phyloP scores from a whole-genome alignment of 768 basidiomycete species.

The Pleurotus citrinopileatus region DNA sequence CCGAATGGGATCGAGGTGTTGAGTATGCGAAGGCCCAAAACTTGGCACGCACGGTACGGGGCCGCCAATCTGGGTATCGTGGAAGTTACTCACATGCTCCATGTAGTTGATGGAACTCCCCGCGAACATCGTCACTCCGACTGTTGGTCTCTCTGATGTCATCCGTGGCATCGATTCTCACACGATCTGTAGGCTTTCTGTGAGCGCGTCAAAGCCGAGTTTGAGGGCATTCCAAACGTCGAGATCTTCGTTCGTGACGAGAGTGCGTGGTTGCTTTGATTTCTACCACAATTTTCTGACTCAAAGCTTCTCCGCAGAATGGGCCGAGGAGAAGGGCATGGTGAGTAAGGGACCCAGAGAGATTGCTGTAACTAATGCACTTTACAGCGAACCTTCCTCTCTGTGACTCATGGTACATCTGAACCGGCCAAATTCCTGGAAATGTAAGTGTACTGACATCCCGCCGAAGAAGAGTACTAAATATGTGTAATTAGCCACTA shows the following conservation, averaged over 20 bases:
- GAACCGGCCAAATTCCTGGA: constrained; percentile 89
- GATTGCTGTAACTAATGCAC: no score
- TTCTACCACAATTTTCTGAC: constrained; percentile 1
- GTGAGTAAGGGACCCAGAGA: constrained; percentile 38
- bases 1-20: constrained; percentile 72
- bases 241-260: constrained; percentile 71
- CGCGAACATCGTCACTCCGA: constrained; percentile 84
- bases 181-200: constrained; percentile 50
- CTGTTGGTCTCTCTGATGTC: constrained; percentile 36
- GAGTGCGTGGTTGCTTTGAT: constrained; percentile 45
- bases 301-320: constrained; percentile 39
- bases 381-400: constrained; percentile 87
- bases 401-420: constrained; percentile 76
- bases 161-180: neutral
- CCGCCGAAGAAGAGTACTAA: neutral
- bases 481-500: constrained; percentile 56
- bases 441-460: constrained; percentile 44
- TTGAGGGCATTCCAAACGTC: constrained; percentile 63
- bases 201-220: constrained; percentile 66
- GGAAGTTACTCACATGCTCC: neutral
- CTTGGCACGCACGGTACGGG: constrained; percentile 66
- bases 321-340: constrained; percentile 87
- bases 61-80: neutral
- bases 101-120: constrained; percentile 79
- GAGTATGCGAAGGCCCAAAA: constrained; percentile 79